Percentiles rank a stretch among this genome's conserved stretches.
These are phyloP conservation scores for Fusarium udum DNA, from an alignment of 2,329 filamentous ascomycete species.

Conservation along the genomic window DNA sequence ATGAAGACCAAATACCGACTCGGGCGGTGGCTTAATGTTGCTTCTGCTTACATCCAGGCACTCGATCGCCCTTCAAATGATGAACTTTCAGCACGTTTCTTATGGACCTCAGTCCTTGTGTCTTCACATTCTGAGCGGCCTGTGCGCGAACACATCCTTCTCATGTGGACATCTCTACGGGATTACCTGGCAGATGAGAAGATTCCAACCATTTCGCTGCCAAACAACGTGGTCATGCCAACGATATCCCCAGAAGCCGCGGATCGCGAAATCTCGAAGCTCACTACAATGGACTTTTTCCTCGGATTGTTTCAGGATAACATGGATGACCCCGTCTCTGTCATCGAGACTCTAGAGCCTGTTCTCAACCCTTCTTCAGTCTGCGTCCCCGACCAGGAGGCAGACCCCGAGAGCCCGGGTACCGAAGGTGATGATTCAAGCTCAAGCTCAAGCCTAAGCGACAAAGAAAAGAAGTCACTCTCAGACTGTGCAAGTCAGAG, in stretches of 20 bases:
- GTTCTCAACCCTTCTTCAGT: constrained; percentile 80
- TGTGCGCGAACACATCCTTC: constrained; percentile 64
- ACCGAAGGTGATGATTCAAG: constrained; percentile 35
- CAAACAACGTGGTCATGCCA: constrained; percentile 89
- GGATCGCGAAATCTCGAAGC: constrained; percentile 88
- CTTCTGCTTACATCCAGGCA: constrained; percentile 56
- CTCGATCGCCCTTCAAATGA: constrained; percentile 49
- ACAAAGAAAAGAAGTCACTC: constrained; percentile 50
- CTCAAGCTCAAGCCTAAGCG: neutral
- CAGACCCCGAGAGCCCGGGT: constrained; percentile 9
- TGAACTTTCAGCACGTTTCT: constrained; percentile 60
- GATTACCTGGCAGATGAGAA: constrained; percentile 58
- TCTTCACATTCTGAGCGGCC: constrained; percentile 63
- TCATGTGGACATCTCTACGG: constrained; percentile 67
- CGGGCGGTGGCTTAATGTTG: constrained; percentile 61
- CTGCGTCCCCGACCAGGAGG: constrained; percentile 45
- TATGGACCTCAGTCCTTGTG: constrained; percentile 66
- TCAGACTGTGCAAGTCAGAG: constrained; percentile 64
- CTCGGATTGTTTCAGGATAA: constrained; percentile 87
- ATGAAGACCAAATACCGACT: constrained; percentile 61
- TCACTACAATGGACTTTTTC: constrained; percentile 98
- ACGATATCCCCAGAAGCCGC: constrained; percentile 85
- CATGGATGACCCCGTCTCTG: constrained; percentile 78
- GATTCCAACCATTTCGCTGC: constrained; percentile 65
- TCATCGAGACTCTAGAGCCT: constrained; percentile 93